A percentile compares a stretch with the other conserved stretches of the same genome.
phyloP scores from a whole-genome alignment of 2,329 filamentous ascomycete genomes.

The Ceratocystiopsis sp. region DNA sequence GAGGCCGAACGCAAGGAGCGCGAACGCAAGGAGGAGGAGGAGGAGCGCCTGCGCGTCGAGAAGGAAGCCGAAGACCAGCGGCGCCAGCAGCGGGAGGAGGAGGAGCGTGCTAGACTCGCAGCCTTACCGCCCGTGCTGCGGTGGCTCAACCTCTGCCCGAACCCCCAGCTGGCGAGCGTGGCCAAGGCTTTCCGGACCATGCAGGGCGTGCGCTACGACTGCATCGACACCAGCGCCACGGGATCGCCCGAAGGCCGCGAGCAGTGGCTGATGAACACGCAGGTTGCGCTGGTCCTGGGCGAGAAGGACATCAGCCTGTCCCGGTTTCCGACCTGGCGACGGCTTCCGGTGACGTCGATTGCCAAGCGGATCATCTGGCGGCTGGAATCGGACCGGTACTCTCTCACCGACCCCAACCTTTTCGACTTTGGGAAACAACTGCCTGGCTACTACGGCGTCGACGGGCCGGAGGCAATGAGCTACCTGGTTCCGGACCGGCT shows the following conservation, averaged over 20 bases:
- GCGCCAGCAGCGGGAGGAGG: slow-evolving; percentile 30
- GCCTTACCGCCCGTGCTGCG: slow-evolving; percentile 42
- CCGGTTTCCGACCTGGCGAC: slow-evolving; percentile 43
- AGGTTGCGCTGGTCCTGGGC: slow-evolving; percentile 45
- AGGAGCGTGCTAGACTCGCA: slow-evolving; percentile 35
- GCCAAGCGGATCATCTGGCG: slow-evolving; percentile 45
- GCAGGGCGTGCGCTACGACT: slow-evolving; percentile 47
- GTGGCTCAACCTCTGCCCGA: slow-evolving; percentile 37
- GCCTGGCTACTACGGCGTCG: slow-evolving; percentile 30
- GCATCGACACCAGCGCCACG: slow-evolving; percentile 35
- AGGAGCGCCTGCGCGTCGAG: slow-evolving; percentile 1
- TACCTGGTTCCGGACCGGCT: slow-evolving; percentile 28
- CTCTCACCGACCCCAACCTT: slow-evolving; percentile 31
- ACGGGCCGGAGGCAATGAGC: slow-evolving; percentile 26
- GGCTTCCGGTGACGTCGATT: slow-evolving; percentile 31
- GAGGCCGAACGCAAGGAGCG: slow-evolving; percentile 27
- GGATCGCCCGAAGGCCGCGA: slow-evolving; percentile 40
- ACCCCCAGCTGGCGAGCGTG: slow-evolving; percentile 32
- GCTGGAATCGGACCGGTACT: slow-evolving; percentile 37
- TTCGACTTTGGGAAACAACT: slow-evolving; percentile 37
- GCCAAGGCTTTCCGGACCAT: slow-evolving; percentile 39
- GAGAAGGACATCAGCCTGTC: slow-evolving; percentile 45
- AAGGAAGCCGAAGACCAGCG: slow-evolving; percentile 24
- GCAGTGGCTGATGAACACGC: slow-evolving; percentile 48
- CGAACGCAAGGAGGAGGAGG: slow-evolving; percentile 12